A percentile compares a stretch with the other conserved stretches of the same genome.
These are phyloP conservation scores for Aspergillus haitiensis DNA, from an alignment of 495 filamentous ascomycete genomes.

Conservation along the genomic window DNA sequence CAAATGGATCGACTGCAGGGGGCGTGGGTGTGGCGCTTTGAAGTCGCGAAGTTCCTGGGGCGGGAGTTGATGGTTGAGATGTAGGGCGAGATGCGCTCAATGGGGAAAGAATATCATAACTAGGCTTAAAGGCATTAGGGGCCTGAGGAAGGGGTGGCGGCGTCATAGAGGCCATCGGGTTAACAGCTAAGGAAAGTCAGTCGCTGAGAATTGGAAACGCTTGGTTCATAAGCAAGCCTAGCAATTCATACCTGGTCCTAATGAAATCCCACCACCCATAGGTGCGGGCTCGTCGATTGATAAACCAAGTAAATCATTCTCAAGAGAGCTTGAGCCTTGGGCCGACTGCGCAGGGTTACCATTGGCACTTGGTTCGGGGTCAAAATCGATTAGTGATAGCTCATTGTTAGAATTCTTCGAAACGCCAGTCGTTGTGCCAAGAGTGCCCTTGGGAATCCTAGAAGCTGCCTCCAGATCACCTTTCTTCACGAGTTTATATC, in stretches of 20 bases:
- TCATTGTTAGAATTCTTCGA: slow-evolving; percentile 78
- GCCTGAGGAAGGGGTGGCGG: slow-evolving; percentile 34
- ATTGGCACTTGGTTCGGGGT: slow-evolving; percentile 55
- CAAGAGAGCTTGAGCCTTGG: slow-evolving; percentile 44
- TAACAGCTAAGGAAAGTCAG: background rate
- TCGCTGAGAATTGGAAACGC: background rate
- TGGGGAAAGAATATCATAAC: slow-evolving; percentile 64
- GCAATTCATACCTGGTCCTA: slow-evolving; percentile 68
- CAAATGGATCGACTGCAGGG: slow-evolving; percentile 61
- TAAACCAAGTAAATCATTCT: slow-evolving; percentile 69
- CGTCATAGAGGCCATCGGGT: slow-evolving; percentile 1
- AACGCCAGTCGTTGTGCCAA: slow-evolving; percentile 69
- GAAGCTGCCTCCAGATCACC: slow-evolving; percentile 88
- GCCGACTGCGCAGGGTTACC: slow-evolving; percentile 47
- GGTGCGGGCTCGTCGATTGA: slow-evolving; percentile 63
- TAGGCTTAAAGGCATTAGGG: slow-evolving; percentile 44
- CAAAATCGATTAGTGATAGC: slow-evolving; percentile 90
- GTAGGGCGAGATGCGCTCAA: slow-evolving; percentile 43
- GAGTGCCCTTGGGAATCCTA: slow-evolving; percentile 78
- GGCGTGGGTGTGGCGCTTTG: slow-evolving; percentile 41
- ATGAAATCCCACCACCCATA: slow-evolving; percentile 78
- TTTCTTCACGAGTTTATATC: slow-evolving; percentile 91
- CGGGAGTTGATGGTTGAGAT: slow-evolving; percentile 54
- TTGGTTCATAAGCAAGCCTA: background rate
- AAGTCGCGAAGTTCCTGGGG: slow-evolving; percentile 28